Percentiles rank a stretch among this genome's conserved stretches.
These are phyloP conservation scores for Thinopyrum elongatum DNA, from an alignment of 176 grass and related monocot species.

Conservation along the genomic window DNA sequence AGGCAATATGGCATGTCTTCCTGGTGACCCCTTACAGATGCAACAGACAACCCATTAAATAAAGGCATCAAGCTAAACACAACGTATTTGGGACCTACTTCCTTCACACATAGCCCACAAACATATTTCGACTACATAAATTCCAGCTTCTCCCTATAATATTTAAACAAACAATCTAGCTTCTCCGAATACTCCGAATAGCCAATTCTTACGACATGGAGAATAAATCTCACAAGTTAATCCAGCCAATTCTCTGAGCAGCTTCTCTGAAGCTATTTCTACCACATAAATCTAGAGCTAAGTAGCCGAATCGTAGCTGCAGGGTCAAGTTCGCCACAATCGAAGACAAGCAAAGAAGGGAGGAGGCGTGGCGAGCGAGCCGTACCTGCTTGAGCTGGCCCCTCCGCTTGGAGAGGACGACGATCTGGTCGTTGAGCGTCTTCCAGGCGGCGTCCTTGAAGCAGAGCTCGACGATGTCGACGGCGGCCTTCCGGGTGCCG, in stretches of 20 bases:
- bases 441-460: conserved; percentile 83
- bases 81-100: too few relatives aligned
- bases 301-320: neutral
- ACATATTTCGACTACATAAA: neutral
- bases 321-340: neutral
- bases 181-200: neutral
- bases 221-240: neutral
- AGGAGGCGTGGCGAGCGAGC: neutral
- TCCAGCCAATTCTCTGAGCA: neutral
- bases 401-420: conserved; percentile 87
- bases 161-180: neutral
- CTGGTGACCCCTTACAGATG: too few relatives aligned
- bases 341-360: neutral
- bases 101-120: neutral
- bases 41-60: too few relatives aligned
- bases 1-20: too few relatives aligned
- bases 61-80: too few relatives aligned
- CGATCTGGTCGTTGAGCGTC: conserved; percentile 95
- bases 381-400: conserved; percentile 95
- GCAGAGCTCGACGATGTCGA: conserved; percentile 95
- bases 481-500: conserved; percentile 79
- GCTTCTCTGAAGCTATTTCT: neutral
- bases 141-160: neutral
- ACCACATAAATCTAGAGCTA: neutral
- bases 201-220: neutral